Evolutionary conservation across 352 stramenopile species (phyloP).

Genomic region (Phytophthora vignae): DNA sequence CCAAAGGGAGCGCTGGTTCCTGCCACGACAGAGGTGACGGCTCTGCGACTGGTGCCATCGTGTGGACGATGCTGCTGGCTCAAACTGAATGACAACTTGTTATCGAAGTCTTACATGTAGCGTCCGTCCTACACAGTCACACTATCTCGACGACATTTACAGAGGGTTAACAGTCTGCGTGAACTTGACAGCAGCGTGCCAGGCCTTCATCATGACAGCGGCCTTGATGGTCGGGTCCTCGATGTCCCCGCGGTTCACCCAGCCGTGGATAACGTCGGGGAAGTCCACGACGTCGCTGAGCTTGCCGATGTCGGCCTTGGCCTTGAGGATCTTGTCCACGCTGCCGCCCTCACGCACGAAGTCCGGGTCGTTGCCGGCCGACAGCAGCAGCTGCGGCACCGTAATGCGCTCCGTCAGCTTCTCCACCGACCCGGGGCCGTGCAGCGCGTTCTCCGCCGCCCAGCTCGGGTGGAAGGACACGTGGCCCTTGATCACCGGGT

Average conservation of each 20-base stretch:
- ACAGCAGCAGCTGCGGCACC: conserved; percentile 54
- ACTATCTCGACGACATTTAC: conserved; percentile 8
- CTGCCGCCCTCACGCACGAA: conserved; percentile 40
- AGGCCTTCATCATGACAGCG: conserved; percentile 54
- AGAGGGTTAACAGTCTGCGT: conserved; percentile 41
- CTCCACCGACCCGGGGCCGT: conserved; percentile 39
- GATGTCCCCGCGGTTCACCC: conserved; percentile 69
- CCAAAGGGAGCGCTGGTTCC: conserved; percentile 19
- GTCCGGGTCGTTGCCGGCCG: conserved; percentile 51
- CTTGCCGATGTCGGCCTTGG: conserved; percentile 19
- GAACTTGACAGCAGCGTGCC: conserved; percentile 46
- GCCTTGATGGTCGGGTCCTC: conserved; percentile 41
- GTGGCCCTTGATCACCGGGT: conserved; percentile 33
- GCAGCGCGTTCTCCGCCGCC: conserved; percentile 26
- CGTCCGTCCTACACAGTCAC: neutral
- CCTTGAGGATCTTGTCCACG: conserved; percentile 56
- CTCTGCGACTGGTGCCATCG: conserved; percentile 3
- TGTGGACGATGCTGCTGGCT: conserved; percentile 37
- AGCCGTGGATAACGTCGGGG: conserved; percentile 55
- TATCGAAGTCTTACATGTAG: neutral
- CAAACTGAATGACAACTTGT: conserved; percentile 17
- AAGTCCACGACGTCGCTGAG: conserved; percentile 53
- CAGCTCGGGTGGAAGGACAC: conserved; percentile 46
- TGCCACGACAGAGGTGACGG: conserved; percentile 12
- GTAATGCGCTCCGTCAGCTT: conserved; percentile 49